A percentile compares a stretch with the other conserved stretches of the same genome.
Conservation (phyloP, 148 eudicot species). For the Mesembryanthemum crystallinum region DNA sequence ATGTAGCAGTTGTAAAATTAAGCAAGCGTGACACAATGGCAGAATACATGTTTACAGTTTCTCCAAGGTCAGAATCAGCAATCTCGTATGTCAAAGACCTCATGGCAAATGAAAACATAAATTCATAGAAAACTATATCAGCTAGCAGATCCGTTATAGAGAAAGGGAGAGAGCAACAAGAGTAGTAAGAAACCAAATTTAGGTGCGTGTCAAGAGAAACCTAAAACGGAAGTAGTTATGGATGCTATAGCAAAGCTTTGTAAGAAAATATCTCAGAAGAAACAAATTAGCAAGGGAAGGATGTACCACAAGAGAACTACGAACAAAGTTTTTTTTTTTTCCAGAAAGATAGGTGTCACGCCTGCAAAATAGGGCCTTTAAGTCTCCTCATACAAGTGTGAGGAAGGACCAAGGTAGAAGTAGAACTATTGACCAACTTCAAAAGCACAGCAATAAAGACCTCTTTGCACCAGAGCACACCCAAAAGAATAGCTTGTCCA, state of each 20-base stretch:
- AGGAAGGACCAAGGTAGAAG: background rate
- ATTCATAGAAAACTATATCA: background rate
- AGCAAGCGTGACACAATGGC: background rate
- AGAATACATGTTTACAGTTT: background rate
- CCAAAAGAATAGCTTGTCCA: background rate
- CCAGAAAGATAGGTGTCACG: background rate
- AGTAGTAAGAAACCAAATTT: background rate
- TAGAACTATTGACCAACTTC: background rate
- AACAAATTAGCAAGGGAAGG: background rate
- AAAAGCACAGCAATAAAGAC: constrained; percentile 1
- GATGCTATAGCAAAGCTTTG: too few species aligned
- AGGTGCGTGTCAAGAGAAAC: too few species aligned
- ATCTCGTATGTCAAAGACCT: background rate
- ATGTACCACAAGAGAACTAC: background rate
- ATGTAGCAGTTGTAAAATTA: background rate
- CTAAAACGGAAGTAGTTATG: too few species aligned
- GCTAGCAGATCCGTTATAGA: background rate
- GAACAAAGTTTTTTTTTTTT: background rate
- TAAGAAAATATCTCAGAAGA: too few species aligned
- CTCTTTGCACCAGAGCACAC: background rate
- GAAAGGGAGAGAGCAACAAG: background rate
- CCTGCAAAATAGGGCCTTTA: background rate
- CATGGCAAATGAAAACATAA: background rate
- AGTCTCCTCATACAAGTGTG: background rate
- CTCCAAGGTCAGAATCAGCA: background rate